Base-by-base conservation (phyloP, 2,329 filamentous ascomycete genomes). In the Clathrospora elynae region DNA sequence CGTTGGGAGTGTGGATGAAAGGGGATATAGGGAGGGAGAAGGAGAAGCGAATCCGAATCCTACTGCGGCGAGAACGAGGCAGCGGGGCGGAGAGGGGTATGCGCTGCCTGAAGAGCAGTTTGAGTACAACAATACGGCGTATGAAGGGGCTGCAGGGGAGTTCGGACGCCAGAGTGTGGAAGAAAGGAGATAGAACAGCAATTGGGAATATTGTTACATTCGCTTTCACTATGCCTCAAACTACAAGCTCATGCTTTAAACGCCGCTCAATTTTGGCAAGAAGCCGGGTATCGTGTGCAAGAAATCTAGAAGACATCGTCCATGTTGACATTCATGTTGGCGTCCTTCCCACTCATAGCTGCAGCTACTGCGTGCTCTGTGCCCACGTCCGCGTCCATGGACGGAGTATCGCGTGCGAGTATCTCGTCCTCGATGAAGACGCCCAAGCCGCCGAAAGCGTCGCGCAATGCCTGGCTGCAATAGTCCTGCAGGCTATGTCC, bases 391-490 rank as follows among this genome's bases (percentile, higher is more conserved):
- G 56, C 59, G 6, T 59, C 61, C 25, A 60, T 67, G 2, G 68
- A 71, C 10, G 49, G 44, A 20, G 64, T 71, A 33, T 73, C 70
- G 17, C 61, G 67, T 33, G 74, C 74, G 50, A 35, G 66, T 35
- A 58, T 62, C 63, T 95, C 91, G 31, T 96, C 90, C 23, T 82
- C 86, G 28, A 99, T 77, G 58, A 95, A 95, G 28, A 95, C 88
- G 1, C 88, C 90, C 47, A 99, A 70, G 0, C 95, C 93, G 0
- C 88, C 84, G 71, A 96, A 97, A 0, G 92, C 90, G 65, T 96
- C 91, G 48, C 89, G 87, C 65, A 99, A 74, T 16, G 88, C 85
- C 16, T 91, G 79, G 6, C 84, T 78, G 60, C 90, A 88, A 64
- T 93, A 97, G 65, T 96, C 90, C 22, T 81, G 76, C 29, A 92